Conservation (phyloP, 2,329 filamentous ascomycete genomes). For the Dactylellina leptospora region DNA sequence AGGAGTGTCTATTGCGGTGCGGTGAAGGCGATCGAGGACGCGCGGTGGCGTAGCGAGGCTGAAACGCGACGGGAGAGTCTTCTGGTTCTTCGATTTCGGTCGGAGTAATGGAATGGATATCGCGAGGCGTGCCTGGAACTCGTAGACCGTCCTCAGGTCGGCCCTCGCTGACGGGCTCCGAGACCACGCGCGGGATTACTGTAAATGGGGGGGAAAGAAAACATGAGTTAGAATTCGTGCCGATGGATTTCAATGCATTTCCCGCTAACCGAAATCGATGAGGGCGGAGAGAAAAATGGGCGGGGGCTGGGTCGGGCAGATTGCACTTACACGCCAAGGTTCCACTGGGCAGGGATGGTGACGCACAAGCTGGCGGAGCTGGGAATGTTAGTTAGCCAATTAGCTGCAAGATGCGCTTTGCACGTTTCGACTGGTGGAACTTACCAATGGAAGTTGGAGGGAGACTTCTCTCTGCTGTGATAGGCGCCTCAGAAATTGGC, state of each 20-base stretch:
- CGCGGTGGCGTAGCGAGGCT: slow-evolving; percentile 11
- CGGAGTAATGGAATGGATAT: slow-evolving; percentile 38
- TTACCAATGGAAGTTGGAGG: slow-evolving; percentile 28
- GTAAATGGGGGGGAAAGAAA: slow-evolving; percentile 20
- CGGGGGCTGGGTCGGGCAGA: slow-evolving; percentile 28
- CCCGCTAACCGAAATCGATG: slow-evolving; percentile 25
- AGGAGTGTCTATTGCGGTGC: slow-evolving; percentile 19
- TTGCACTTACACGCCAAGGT: slow-evolving; percentile 52
- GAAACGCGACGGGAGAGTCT: slow-evolving; percentile 9
- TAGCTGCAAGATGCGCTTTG: background rate
- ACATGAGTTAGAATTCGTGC: slow-evolving; percentile 23
- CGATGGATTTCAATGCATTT: slow-evolving; percentile 10
- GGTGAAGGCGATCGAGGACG: slow-evolving; percentile 31
- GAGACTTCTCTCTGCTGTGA: background rate
- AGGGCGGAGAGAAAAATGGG: slow-evolving; percentile 17
- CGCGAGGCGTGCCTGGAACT: slow-evolving; percentile 27
- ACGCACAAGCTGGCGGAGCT: slow-evolving; percentile 17
- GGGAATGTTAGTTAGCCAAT: slow-evolving; percentile 32
- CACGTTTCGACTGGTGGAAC: background rate
- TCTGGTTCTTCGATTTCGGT: slow-evolving; percentile 51
- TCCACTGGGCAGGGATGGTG: slow-evolving; percentile 49
- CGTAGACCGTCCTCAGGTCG: slow-evolving; percentile 26
- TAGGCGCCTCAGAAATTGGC: slow-evolving; percentile 18
- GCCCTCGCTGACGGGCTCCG: slow-evolving; percentile 41
- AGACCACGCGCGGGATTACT: slow-evolving; percentile 50